A percentile compares a stretch with the other conserved stretches of the same genome.
Conservation (phyloP, 306 rosid species). For the Geum urbanum region DNA sequence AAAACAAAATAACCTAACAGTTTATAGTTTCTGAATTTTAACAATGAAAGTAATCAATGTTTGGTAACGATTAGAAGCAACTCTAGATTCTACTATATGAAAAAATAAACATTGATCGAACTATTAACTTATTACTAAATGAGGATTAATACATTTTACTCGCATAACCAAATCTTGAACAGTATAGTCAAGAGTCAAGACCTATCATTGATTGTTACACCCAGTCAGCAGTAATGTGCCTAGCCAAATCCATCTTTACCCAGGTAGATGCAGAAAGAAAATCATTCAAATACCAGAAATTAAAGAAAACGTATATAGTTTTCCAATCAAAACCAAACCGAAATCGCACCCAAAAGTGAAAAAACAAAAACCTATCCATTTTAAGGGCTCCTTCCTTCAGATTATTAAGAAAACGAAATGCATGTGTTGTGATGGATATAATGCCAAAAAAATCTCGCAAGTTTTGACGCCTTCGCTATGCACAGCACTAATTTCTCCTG, state of each 20-base stretch:
- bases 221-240: not conserved
- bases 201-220: not conserved
- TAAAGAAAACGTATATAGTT: not conserved
- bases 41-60: no score
- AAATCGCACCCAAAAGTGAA: not conserved
- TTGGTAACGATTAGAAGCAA: no score
- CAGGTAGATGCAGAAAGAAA: not conserved
- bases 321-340: not conserved
- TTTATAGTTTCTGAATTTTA: no score
- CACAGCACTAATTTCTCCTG: not conserved
- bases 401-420: not conserved
- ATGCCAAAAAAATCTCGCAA: not conserved
- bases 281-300: not conserved
- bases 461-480: not conserved
- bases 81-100: no score
- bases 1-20: no score
- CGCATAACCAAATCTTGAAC: not conserved
- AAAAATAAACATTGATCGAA: no score
- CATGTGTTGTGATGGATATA: constrained; percentile 6
- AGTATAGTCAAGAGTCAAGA: not conserved
- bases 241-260: not conserved
- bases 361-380: not conserved
- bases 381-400: not conserved
- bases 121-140: not conserved
- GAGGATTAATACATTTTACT: not conserved